phyloP scores from a whole-genome alignment of 208 protist genomes.

The Trypanosoma caninum region DNA sequence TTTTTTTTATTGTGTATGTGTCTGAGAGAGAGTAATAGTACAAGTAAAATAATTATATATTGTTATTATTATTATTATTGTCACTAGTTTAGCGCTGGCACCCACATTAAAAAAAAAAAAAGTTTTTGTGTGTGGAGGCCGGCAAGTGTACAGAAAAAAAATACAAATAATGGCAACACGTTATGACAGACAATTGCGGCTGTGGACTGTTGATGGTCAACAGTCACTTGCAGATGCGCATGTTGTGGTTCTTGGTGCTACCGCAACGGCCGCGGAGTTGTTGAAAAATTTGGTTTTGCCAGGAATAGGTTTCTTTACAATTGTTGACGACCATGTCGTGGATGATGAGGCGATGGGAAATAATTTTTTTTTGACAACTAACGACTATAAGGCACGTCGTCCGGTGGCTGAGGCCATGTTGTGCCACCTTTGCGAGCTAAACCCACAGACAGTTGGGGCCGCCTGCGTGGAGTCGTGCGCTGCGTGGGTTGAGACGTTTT shows the following conservation, averaged over 20 bases:
- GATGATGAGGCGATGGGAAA: conserved; percentile 80
- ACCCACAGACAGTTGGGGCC: conserved; percentile 57
- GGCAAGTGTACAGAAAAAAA: no score
- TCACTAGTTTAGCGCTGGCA: no score
- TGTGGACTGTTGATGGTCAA: conserved; percentile 96
- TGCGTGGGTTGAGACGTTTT: conserved; percentile 43
- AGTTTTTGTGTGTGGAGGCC: no score
- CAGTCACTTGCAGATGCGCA: conserved; percentile 68
- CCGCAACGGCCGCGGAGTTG: conserved; percentile 85
- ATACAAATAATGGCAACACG: conserved; percentile 36
- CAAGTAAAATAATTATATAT: no score
- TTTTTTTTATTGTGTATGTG: conserved; percentile 1
- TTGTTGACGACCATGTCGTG: conserved; percentile 92
- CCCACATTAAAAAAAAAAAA: no score
- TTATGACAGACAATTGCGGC: conserved; percentile 92
- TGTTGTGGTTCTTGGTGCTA: conserved; percentile 92
- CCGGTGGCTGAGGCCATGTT: conserved; percentile 69
- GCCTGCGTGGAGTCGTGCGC: conserved; percentile 24
- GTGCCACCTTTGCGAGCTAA: conserved; percentile 84
- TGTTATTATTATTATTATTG: neutral
- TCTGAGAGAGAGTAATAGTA: neutral
- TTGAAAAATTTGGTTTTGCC: conserved; percentile 97
- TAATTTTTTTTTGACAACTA: conserved; percentile 94
- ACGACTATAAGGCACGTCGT: conserved; percentile 35
- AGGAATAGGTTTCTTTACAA: conserved; percentile 89